phyloP scores from a whole-genome alignment of 2,329 filamentous ascomycete genomes.

The Pseudopyricularia cyperi region DNA sequence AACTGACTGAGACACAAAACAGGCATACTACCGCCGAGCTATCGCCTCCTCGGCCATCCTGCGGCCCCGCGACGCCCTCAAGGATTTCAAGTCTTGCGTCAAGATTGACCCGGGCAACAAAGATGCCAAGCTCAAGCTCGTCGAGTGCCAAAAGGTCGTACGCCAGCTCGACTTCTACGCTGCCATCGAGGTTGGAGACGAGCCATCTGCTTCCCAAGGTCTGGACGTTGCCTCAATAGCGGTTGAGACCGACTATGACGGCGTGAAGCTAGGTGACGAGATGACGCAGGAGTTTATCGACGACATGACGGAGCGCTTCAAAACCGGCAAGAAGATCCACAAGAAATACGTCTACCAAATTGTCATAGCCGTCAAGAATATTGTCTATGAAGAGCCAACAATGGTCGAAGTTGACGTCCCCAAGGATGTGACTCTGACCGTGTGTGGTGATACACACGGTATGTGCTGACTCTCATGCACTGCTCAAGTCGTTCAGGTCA shows the following conservation, averaged over 20 bases:
- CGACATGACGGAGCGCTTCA: constrained; percentile 95
- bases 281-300: constrained; percentile 98
- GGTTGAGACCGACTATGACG: constrained; percentile 78
- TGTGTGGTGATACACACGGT: constrained; percentile 97
- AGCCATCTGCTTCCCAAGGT: constrained; percentile 82
- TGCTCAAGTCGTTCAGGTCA: neutral
- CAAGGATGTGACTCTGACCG: constrained; percentile 67
- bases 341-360: constrained; percentile 98
- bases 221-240: constrained; percentile 77
- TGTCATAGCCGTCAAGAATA: constrained; percentile 73
- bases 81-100: constrained; percentile 85
- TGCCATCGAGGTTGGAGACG: constrained; percentile 86
- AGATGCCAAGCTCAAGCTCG: constrained; percentile 79
- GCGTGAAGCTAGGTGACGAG: constrained; percentile 58
- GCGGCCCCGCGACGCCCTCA: constrained; percentile 73
- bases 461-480: constrained; percentile 6
- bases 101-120: constrained; percentile 79
- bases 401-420: constrained; percentile 90
- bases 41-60: constrained; percentile 86
- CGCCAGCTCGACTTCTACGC: constrained; percentile 86
- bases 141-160: constrained; percentile 90
- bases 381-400: constrained; percentile 84
- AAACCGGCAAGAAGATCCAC: constrained; percentile 87
- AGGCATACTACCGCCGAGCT: constrained; percentile 92
- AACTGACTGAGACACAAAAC: constrained; percentile 4